Base-by-base conservation (phyloP, 495 filamentous ascomycete species). In the Pseudomonodictys pantanalensis region DNA sequence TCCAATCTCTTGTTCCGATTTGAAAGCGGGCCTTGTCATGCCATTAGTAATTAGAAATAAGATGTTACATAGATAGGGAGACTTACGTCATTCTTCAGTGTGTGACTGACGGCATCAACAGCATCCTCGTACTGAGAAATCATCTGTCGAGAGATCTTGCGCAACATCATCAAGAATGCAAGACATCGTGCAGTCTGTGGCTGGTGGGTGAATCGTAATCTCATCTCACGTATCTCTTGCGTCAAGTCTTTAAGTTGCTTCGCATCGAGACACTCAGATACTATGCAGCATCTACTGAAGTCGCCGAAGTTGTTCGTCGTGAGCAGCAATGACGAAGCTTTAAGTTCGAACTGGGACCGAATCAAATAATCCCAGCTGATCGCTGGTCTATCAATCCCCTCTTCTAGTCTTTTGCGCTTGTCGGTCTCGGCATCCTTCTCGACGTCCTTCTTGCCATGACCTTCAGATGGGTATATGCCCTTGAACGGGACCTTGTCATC, bases 131-230 rank as follows among this genome's bases (percentile, higher is more conserved):
- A 56, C 20, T 56, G 24, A 11, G 15, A 23, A 23, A 25, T 28
- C n/a, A 56, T 56, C 5, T 47, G 3, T n/a, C 12, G 41, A 20
- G 33, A 46, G 11, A 56, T 15, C 12, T 18, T 24, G 2, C 29
- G 17, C 7, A 56, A 22, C 4, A 47, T 22, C 12, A 46, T 11
- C 12, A 33, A 25, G 38, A 56, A 56, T 2, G 47, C 53, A 7
- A 56, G 20, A 25, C 41, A 56, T 35, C 53, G 24, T n/a, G 25
- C 53, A 3, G 53, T 56, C 23, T 56, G 53, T n/a, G 53, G 53
- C 32, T 56, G 53, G 38, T 56, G 53, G 2, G 47, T 23, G 53
- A 56, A 56, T 12, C 12, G 17, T 29, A n/a, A 26, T 17, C 41
- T 32, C 18, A 56, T 12, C 38, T 10, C 30, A 1, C n/a, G 41